These are phyloP conservation scores for Jatropha multifida DNA, from an alignment of 441 rosid species.

Conservation along the genomic window DNA sequence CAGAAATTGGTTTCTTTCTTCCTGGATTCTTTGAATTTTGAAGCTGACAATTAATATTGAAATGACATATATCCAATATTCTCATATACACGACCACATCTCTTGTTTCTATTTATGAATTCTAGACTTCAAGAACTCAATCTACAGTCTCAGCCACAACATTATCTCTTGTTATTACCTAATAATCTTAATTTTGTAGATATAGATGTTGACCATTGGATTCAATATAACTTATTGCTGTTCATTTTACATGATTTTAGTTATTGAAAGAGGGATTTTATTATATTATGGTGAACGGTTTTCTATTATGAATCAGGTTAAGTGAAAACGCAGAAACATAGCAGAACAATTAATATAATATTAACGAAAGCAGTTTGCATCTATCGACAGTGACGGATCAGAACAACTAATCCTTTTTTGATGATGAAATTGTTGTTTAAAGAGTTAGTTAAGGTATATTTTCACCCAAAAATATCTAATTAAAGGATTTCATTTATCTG, in stretches of 20 bases:
- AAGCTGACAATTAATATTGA: background rate
- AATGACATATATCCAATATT: background rate
- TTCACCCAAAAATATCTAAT: background rate
- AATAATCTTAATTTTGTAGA: background rate
- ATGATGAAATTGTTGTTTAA: background rate
- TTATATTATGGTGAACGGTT: too few species aligned
- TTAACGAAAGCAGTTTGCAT: too few species aligned
- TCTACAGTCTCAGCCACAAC: background rate
- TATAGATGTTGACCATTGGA: too few species aligned
- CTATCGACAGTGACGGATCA: too few species aligned
- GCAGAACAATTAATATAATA: too few species aligned
- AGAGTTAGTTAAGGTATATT: background rate
- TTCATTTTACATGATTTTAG: too few species aligned
- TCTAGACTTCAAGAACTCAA: slow-evolving; percentile 4
- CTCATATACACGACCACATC: background rate
- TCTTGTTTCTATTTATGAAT: background rate
- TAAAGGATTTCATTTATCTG: background rate
- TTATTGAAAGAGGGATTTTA: too few species aligned
- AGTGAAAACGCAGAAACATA: too few species aligned
- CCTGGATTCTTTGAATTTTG: background rate
- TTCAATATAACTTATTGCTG: too few species aligned
- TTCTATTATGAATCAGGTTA: too few species aligned
- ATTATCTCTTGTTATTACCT: background rate
- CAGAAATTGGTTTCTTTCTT: background rate
- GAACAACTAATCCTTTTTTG: too few species aligned